Evolutionary conservation across 345 rosid species (phyloP).

Genomic region (Cardiospermum halicacabum): DNA sequence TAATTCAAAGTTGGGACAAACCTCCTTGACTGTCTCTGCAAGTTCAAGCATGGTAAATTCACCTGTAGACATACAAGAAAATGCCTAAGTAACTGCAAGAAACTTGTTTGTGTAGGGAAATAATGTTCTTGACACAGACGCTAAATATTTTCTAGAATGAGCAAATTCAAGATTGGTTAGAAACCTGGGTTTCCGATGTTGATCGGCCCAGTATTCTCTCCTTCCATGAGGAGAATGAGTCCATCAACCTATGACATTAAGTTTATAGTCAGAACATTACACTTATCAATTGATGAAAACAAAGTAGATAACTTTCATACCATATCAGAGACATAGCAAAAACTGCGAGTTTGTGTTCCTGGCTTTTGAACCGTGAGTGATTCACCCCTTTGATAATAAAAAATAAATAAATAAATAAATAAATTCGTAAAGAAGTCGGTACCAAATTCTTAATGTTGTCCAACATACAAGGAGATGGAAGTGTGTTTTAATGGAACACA

Average conservation of each 20-base stretch:
- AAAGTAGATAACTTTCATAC: slow-evolving; percentile 25
- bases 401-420: too few relatives aligned
- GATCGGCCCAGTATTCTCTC: slow-evolving; percentile 92
- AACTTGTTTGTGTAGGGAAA: background rate
- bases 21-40: slow-evolving; percentile 94
- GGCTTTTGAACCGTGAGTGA: slow-evolving; percentile 92
- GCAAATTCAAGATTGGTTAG: background rate
- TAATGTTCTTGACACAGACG: background rate
- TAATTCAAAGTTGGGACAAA: slow-evolving; percentile 19
- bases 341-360: slow-evolving; percentile 96
- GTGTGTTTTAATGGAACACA: background rate
- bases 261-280: background rate
- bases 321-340: slow-evolving; percentile 96
- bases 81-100: background rate
- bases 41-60: slow-evolving; percentile 91
- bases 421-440: background rate
- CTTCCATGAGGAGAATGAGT: slow-evolving; percentile 93
- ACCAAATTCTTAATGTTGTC: background rate
- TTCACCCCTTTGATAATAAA: slow-evolving; percentile 53
- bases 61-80: slow-evolving; percentile 32
- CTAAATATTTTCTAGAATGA: background rate
- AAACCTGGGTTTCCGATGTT: slow-evolving; percentile 97
- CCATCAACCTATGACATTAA: slow-evolving; percentile 63
- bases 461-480: background rate
- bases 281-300: background rate